A percentile compares a stretch with the other conserved stretches of the same genome.
These are phyloP conservation scores for Dactylellina parvicollis DNA, from an alignment of 2,329 filamentous ascomycete genomes.

Conservation along the genomic window DNA sequence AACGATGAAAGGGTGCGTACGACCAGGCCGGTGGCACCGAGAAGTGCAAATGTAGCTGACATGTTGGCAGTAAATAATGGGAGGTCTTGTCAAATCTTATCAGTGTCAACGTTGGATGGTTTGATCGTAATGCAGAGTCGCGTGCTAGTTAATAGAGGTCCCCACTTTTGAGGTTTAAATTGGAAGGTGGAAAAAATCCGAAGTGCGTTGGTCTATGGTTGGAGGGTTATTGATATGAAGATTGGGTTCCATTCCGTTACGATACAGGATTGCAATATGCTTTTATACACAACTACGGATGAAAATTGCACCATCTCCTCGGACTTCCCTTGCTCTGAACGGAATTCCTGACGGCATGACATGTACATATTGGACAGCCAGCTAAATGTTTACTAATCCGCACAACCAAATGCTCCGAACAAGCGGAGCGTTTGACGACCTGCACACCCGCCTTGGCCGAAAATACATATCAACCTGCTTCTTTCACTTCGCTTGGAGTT, in stretches of 20 bases:
- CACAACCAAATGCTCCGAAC: slow-evolving; percentile 3
- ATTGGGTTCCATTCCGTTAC: too few species aligned
- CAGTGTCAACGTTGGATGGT: background rate
- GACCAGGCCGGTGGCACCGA: slow-evolving; percentile 50
- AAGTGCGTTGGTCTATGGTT: too few species aligned
- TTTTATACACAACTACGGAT: too few species aligned
- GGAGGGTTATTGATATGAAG: too few species aligned
- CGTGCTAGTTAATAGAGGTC: background rate
- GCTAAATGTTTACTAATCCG: too few species aligned
- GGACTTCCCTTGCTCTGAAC: background rate
- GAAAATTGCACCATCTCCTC: background rate
- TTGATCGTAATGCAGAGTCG: background rate
- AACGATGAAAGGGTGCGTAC: slow-evolving; percentile 20
- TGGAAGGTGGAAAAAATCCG: too few species aligned
- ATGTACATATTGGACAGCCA: background rate
- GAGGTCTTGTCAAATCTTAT: slow-evolving; percentile 1
- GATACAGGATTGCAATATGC: too few species aligned
- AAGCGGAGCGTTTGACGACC: background rate
- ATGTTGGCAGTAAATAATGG: slow-evolving; percentile 10
- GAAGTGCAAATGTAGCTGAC: slow-evolving; percentile 39
- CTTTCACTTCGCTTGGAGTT: slow-evolving; percentile 5
- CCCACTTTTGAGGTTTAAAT: background rate
- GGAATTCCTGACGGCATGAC: too few species aligned
- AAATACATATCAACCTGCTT: background rate
- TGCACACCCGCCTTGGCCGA: background rate